Percentiles rank a stretch among this genome's conserved stretches.
Conservation (phyloP, 257 asterid genomes). For the Euphrasia confusa region DNA sequence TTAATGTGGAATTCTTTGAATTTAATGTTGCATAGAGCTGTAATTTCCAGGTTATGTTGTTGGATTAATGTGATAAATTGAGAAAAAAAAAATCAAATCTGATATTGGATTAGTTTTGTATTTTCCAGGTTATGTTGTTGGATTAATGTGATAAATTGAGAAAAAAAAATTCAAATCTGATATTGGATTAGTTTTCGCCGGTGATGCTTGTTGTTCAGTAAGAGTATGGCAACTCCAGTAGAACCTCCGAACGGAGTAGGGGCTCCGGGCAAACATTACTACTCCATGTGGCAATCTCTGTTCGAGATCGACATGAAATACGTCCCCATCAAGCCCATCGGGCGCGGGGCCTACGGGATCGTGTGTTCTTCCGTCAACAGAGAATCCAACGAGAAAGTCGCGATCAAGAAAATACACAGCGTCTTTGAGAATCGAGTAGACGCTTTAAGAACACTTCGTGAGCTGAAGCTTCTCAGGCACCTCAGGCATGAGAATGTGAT, state of each 20-base stretch:
- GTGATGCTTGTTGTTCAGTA: conserved; percentile 13
- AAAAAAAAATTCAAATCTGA: not conserved
- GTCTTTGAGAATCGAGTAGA: conserved; percentile 62
- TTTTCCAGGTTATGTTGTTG: too few species aligned
- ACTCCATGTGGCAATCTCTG: conserved; percentile 59
- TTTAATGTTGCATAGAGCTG: too few species aligned
- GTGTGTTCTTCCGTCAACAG: conserved; percentile 59
- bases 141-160: conserved; percentile 5
- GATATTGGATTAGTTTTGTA: not conserved
- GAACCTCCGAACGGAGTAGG: conserved; percentile 63
- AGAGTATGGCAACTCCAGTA: conserved; percentile 62
- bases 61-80: conserved; percentile 3
- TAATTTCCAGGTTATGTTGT: too few species aligned
- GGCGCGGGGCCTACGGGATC: conserved; percentile 68
- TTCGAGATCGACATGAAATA: conserved; percentile 62
- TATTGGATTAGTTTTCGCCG: conserved; percentile 10
- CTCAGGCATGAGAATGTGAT: conserved; percentile 63
- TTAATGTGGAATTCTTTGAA: conserved; percentile 4
- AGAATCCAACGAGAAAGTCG: conserved; percentile 61
- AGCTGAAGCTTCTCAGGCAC: conserved; percentile 61
- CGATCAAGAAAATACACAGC: conserved; percentile 57
- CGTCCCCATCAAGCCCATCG: conserved; percentile 66
- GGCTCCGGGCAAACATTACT: conserved; percentile 52
- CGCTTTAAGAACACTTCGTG: conserved; percentile 58
- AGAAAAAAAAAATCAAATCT: not conserved